Conservation (phyloP, 345 rosid species). For the Moringa oleifera region DNA sequence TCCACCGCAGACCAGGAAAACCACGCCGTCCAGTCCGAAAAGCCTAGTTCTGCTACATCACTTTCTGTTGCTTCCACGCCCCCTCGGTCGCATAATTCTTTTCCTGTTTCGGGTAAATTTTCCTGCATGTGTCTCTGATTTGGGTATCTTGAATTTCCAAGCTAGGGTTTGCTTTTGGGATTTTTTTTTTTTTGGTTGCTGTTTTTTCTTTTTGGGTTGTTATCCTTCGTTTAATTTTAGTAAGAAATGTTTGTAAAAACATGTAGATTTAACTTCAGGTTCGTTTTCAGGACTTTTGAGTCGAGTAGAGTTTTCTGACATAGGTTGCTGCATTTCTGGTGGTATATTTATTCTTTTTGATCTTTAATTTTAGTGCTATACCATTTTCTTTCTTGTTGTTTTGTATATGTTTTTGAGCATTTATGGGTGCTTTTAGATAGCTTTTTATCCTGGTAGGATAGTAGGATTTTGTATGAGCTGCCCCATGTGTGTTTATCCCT, state of each 20-base stretch:
- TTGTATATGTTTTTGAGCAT: too few species aligned
- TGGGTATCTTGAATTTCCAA: neutral
- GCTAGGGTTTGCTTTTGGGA: constrained; percentile 4
- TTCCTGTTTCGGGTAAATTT: constrained; percentile 18
- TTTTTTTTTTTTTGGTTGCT: neutral
- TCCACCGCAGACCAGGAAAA: constrained; percentile 6
- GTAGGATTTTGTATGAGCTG: too few species aligned
- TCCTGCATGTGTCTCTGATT: neutral
- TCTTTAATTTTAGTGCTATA: neutral
- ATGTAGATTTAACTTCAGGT: too few species aligned
- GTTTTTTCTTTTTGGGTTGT: too few species aligned
- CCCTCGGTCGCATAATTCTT: constrained; percentile 10
- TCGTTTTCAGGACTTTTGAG: neutral
- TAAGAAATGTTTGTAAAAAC: too few species aligned
- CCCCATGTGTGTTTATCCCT: too few species aligned
- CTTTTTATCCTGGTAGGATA: too few species aligned
- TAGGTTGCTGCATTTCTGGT: too few species aligned
- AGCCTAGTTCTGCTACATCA: constrained; percentile 19
- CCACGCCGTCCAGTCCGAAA: constrained; percentile 1
- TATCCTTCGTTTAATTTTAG: too few species aligned
- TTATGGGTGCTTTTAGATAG: too few species aligned
- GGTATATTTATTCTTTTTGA: neutral
- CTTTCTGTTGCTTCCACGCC: constrained; percentile 14
- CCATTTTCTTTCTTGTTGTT: too few species aligned
- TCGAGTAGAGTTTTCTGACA: neutral